Percentiles rank a stretch among this genome's conserved stretches.
Evolutionary conservation across 257 asterid species (phyloP).

Genomic region (Solanum tarijense): DNA sequence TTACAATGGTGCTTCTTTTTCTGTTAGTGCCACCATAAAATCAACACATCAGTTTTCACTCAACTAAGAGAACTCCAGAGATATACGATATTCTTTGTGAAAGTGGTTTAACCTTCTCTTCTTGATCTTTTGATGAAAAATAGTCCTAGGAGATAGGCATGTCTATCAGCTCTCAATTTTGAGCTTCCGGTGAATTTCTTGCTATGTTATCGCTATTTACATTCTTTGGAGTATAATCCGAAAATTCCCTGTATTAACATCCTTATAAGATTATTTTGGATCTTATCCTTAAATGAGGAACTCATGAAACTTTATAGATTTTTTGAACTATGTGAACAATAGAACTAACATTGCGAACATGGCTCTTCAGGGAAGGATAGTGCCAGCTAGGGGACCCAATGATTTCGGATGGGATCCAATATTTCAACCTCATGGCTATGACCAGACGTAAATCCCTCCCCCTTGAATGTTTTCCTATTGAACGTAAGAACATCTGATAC

Average conservation of each 20-base stretch:
- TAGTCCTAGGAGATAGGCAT: neutral
- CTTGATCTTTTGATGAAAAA: neutral
- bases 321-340: neutral
- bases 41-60: neutral
- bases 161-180: too few species aligned
- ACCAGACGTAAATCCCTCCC: conserved; percentile 47
- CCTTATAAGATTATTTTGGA: neutral
- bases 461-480: neutral
- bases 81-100: neutral
- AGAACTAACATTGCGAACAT: neutral
- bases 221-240: neutral
- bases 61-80: neutral
- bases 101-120: neutral
- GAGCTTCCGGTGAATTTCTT: neutral
- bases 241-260: neutral
- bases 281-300: neutral
- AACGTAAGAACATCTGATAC: neutral
- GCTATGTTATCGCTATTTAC: neutral
- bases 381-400: conserved; percentile 76
- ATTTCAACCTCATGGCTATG: conserved; percentile 85
- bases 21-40: neutral
- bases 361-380: conserved; percentile 76
- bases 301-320: neutral
- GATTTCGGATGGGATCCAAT: conserved; percentile 99
- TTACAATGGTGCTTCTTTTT: neutral